Evolutionary conservation across 495 filamentous ascomycete genomes (phyloP).

Genomic region (Trichoderma erinaceum): DNA sequence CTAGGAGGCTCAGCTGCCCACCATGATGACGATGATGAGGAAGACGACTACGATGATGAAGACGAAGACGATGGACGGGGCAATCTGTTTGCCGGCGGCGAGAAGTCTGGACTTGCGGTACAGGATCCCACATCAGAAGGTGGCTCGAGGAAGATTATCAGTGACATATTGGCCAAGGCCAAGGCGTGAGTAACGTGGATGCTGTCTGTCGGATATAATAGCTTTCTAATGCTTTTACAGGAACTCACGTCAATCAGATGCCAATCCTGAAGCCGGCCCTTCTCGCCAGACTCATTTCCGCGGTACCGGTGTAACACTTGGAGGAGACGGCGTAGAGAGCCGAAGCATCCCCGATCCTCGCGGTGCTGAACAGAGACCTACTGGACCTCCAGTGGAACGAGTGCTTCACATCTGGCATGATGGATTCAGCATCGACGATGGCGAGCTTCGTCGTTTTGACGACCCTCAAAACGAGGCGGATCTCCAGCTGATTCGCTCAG

Average conservation of each 20-base stretch:
- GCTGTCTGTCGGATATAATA: conserved; percentile 12
- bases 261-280: conserved; percentile 38
- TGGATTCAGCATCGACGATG: conserved; percentile 93
- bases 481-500: conserved; percentile 76
- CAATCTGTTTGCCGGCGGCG: conserved; percentile 89
- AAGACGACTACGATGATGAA: conserved; percentile 54
- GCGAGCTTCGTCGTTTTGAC: conserved; percentile 79
- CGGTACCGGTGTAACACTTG: conserved; percentile 78
- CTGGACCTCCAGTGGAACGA: conserved; percentile 47
- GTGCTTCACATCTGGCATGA: conserved; percentile 87
- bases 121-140: conserved; percentile 64
- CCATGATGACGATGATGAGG: conserved; percentile 51
- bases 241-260: conserved; percentile 51
- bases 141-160: conserved; percentile 61
- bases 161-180: conserved; percentile 78
- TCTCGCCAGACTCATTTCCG: conserved; percentile 58
- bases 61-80: conserved; percentile 58
- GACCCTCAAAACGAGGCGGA: conserved; percentile 80
- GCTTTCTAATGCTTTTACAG: conserved; percentile 29
- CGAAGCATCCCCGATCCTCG: conserved; percentile 61
- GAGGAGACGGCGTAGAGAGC: conserved; percentile 81
- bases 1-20: conserved; percentile 40
- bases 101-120: conserved; percentile 93
- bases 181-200: conserved; percentile 50
- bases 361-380: conserved; percentile 26